Evolutionary conservation across 2,329 filamentous ascomycete genomes (phyloP).

Genomic region (Phoma sp.): DNA sequence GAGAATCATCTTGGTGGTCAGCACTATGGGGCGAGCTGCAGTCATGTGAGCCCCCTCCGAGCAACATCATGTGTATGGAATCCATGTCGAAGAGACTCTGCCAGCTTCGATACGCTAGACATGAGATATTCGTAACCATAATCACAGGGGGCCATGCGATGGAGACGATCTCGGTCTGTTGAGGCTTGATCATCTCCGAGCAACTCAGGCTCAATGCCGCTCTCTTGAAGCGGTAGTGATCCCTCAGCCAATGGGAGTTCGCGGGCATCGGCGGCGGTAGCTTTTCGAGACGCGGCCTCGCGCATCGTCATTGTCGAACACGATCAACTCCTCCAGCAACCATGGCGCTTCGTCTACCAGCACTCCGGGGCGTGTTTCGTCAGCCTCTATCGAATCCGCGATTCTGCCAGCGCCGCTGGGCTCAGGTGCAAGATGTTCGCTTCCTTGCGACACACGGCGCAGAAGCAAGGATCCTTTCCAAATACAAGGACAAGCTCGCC

Average conservation of each 20-base stretch:
- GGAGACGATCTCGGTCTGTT: constrained; percentile 5
- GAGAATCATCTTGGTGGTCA: too few species aligned
- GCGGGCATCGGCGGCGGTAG: constrained; percentile 7
- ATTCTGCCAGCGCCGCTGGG: constrained; percentile 76
- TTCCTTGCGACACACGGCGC: constrained; percentile 81
- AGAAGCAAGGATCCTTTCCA: constrained; percentile 73
- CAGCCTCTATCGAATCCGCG: constrained; percentile 39
- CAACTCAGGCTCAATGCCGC: constrained; percentile 8
- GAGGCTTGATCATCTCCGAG: constrained; percentile 13
- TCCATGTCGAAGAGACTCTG: too few species aligned
- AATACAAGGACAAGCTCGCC: constrained; percentile 85
- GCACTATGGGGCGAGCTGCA: not conserved
- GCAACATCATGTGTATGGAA: not conserved
- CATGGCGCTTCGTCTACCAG: constrained; percentile 34
- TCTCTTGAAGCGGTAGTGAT: constrained; percentile 13
- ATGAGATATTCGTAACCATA: too few species aligned
- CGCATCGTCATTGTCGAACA: constrained; percentile 7
- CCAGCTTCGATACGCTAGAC: too few species aligned
- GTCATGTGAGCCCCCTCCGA: not conserved
- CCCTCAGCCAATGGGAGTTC: constrained; percentile 12
- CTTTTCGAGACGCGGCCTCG: constrained; percentile 9
- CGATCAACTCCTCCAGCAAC: constrained; percentile 11
- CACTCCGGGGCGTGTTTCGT: constrained; percentile 40
- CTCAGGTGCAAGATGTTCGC: constrained; percentile 88
- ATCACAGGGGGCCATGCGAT: too few species aligned